These are phyloP conservation scores for Fusarium scirpi DNA, from an alignment of 2,329 filamentous ascomycete genomes.

Conservation along the genomic window DNA sequence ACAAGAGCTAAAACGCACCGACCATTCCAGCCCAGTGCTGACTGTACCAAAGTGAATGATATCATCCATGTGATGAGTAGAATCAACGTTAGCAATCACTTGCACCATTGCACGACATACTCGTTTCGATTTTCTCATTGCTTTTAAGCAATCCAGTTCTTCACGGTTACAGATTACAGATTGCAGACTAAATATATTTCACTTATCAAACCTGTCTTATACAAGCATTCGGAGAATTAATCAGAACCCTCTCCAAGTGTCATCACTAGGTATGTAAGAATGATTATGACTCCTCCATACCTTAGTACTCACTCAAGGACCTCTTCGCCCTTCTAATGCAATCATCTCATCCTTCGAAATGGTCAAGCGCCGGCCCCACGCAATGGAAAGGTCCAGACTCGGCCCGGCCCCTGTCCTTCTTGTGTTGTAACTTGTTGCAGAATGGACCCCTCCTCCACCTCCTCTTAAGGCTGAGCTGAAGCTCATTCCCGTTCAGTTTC, in stretches of 20 bases:
- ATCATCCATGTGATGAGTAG: slow-evolving; percentile 9
- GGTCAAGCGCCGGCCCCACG: slow-evolving; percentile 27
- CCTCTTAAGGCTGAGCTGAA: slow-evolving; percentile 3
- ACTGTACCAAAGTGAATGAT: slow-evolving; percentile 24
- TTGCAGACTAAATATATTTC: not conserved
- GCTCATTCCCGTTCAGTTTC: not conserved
- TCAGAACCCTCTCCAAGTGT: not conserved
- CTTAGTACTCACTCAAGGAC: not conserved
- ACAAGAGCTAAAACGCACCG: slow-evolving; percentile 13
- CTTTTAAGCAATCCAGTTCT: not conserved
- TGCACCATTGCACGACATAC: not conserved
- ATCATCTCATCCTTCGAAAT: slow-evolving; percentile 6
- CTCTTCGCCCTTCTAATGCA: not conserved
- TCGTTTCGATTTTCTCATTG: not conserved
- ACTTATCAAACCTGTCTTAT: not conserved
- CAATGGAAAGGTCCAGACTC: slow-evolving; percentile 13
- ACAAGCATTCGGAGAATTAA: not conserved
- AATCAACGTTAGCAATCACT: not conserved
- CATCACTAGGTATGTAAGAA: slow-evolving; percentile 11
- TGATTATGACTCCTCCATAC: slow-evolving; percentile 2
- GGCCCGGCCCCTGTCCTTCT: slow-evolving; percentile 20
- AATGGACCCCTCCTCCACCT: slow-evolving; percentile 8
- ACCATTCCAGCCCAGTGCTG: slow-evolving; percentile 22
- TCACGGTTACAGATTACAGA: not conserved
- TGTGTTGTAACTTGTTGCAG: not conserved